Conservation (phyloP, 176 grass and related monocot genomes). For the Pharus latifolius region DNA sequence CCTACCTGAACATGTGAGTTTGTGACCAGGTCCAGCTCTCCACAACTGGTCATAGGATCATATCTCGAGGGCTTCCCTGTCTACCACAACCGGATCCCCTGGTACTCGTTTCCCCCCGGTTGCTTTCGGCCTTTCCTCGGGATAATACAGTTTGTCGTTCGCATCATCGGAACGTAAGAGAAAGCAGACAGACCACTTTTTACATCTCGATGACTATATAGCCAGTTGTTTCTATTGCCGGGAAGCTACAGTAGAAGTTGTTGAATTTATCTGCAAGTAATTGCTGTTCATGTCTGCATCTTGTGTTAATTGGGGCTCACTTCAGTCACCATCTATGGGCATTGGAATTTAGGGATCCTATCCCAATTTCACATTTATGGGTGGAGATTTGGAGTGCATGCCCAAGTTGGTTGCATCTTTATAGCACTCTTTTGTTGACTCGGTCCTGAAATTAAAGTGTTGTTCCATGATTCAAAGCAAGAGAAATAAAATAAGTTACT, state of each 20-base stretch:
- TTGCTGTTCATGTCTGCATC: neutral
- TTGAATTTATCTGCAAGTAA: neutral
- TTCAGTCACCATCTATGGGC: slow-evolving; percentile 13
- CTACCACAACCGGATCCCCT: neutral
- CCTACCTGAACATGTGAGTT: slow-evolving; percentile 35
- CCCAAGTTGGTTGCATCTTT: neutral
- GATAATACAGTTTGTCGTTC: neutral
- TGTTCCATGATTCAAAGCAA: neutral
- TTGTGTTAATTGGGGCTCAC: slow-evolving; percentile 2
- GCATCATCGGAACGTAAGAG: neutral
- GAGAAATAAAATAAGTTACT: neutral
- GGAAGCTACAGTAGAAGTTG: neutral
- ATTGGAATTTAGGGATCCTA: slow-evolving; percentile 11
- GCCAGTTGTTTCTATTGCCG: neutral
- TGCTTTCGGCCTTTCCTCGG: slow-evolving; percentile 8
- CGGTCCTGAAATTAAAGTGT: neutral
- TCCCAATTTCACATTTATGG: slow-evolving; percentile 9
- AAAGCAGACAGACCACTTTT: neutral
- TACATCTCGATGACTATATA: neutral
- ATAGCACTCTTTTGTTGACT: neutral
- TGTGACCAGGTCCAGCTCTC: neutral
- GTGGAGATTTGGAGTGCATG: neutral
- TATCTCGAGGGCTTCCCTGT: neutral
- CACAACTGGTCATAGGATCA: slow-evolving; percentile 14
- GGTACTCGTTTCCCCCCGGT: neutral